phyloP scores from a whole-genome alignment of 1,284 basidiomycete species.

The Trametes polyzona region DNA sequence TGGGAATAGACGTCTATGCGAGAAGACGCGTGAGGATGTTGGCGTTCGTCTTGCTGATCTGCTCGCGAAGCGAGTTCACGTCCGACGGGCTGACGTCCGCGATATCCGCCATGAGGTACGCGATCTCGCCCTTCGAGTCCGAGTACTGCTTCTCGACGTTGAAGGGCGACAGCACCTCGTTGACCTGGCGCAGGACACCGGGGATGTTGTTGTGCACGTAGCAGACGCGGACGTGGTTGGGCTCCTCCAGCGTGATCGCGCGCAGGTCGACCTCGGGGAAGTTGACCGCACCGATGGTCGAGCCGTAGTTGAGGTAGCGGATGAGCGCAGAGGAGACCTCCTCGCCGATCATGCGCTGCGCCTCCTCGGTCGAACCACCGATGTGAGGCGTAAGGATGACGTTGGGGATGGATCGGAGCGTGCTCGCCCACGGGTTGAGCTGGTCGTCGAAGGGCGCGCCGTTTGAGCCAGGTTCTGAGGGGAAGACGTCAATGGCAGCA shows the following conservation, averaged over 20 bases:
- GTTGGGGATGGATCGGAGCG: conserved; percentile 79
- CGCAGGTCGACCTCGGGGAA: conserved; percentile 99
- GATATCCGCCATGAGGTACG: conserved; percentile 97
- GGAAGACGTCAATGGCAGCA: conserved; percentile 95
- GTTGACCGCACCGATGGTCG: conserved; percentile 93
- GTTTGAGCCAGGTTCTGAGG: conserved; percentile 90
- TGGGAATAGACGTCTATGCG: conserved; percentile 34
- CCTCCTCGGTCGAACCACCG: conserved; percentile 98
- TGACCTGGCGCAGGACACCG: conserved; percentile 95
- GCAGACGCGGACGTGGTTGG: conserved; percentile 87
- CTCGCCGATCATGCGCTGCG: conserved; percentile 95
- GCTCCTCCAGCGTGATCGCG: conserved; percentile 85
- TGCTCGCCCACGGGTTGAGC: conserved; percentile 81
- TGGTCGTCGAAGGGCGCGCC: conserved; percentile 86
- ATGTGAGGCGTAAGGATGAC: conserved; percentile 98
- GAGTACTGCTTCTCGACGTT: conserved; percentile 99
- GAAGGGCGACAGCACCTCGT: conserved; percentile 90
- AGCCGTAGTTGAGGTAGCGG: conserved; percentile 93
- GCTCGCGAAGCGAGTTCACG: conserved; percentile 81
- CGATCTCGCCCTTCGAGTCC: conserved; percentile 93
- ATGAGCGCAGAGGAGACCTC: conserved; percentile 89
- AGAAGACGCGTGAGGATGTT: conserved; percentile 91
- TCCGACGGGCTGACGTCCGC: conserved; percentile 86
- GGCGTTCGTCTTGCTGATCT: conserved; percentile 80
- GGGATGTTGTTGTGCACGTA: conserved; percentile 98